Base-by-base conservation (phyloP, 1,284 basidiomycete genomes). In the Sporisorium sorghi region DNA sequence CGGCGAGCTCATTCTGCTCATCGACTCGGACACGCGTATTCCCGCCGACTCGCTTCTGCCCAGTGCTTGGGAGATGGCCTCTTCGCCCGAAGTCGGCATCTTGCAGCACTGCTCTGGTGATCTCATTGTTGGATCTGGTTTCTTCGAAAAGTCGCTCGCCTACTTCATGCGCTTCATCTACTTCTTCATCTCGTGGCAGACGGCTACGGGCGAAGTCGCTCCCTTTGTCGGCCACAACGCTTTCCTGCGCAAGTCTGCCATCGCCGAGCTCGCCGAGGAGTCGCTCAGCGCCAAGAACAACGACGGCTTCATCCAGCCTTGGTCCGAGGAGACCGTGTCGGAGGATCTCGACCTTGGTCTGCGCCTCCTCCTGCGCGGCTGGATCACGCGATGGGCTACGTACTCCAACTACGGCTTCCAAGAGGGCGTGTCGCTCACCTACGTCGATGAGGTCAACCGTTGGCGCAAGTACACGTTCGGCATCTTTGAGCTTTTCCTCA, bases 381-480 rank as follows among this genome's bases (percentile, higher is more conserved):
- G 92, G 84, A 88, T 87, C 72, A 90, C 93, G 61, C 90, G 92
- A 64, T 94, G 92, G 92, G 90, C 92, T 11, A 91, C 91, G 0
- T 94, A 94, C 84, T 90, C 89, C 0, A 88, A 91, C 46, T 89
- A 91, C 43, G 91, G 89, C 0, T 94, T 93, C 87, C 91, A 92
- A 85, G 93, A 94, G 81, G 93, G 93, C 75, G 93, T 94, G 21
- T 92, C 90, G 0, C 86, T 94, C 14, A 86, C 86, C 21, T 15
- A 89, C 65, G 90, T 92, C 53, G 92, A 93, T 77, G 91, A 92
- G 80, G 85, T 92, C 5, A 93, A 93, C 76, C 85, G 92, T 5
- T 94, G 93, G 92, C 91, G 93, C 76, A 94, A 94, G 81, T 94
- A 93, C 79, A 88, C 91, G 0, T 93, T 91, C 82, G 92, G 92